Conservation (phyloP, 192 early-diverging fungal genomes). For the Glomus cerebriforme region DNA sequence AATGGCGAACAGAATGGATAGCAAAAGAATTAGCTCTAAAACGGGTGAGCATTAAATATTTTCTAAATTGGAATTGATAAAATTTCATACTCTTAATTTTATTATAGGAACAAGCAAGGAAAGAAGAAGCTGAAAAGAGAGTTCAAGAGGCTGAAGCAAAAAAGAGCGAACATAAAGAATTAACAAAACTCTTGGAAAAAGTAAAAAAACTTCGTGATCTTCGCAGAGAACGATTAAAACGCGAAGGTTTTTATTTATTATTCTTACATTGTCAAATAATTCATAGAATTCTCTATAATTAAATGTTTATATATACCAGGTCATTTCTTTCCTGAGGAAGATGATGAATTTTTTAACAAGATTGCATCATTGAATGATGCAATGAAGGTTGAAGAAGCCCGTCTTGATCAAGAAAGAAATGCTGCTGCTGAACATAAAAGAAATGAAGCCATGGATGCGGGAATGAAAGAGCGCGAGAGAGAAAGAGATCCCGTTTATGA, state of each 20-base stretch:
- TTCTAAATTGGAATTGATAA: neutral
- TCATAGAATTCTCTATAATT: neutral
- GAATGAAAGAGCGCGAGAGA: slow-evolving; percentile 35
- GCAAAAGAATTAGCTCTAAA: slow-evolving; percentile 30
- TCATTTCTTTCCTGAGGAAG: slow-evolving; percentile 44
- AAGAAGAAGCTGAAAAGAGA: slow-evolving; percentile 26
- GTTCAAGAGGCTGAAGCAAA: slow-evolving; percentile 33
- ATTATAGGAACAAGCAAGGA: slow-evolving; percentile 32
- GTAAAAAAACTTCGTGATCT: slow-evolving; percentile 34
- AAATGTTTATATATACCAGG: slow-evolving; percentile 22
- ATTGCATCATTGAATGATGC: slow-evolving; percentile 36
- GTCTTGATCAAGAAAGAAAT: slow-evolving; percentile 29
- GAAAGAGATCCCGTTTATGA: slow-evolving; percentile 29
- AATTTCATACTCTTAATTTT: slow-evolving; percentile 7
- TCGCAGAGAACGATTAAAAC: slow-evolving; percentile 36
- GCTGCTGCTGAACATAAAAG: slow-evolving; percentile 30
- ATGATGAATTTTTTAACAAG: slow-evolving; percentile 38
- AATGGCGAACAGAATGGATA: slow-evolving; percentile 36
- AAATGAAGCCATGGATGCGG: slow-evolving; percentile 32
- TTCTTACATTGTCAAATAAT: neutral
- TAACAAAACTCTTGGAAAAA: slow-evolving; percentile 32
- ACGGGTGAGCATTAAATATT: slow-evolving; percentile 17
- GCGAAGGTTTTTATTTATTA: slow-evolving; percentile 26
- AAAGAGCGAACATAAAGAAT: slow-evolving; percentile 32
- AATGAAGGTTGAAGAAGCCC: slow-evolving; percentile 25